Base-by-base conservation (phyloP, 148 eudicot genomes). In the Silene conica region DNA sequence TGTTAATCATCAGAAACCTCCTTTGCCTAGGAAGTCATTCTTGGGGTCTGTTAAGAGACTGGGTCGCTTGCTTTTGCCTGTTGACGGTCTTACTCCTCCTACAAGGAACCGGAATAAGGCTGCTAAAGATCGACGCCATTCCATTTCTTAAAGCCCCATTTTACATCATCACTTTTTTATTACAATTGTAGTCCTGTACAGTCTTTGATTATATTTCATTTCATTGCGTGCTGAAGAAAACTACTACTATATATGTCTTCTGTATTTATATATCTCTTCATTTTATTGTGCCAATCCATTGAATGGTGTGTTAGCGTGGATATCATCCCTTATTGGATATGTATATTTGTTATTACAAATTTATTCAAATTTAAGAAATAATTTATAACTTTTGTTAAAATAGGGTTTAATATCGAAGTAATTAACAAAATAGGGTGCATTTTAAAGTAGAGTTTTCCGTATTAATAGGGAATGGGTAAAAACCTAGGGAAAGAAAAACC, bases 1-100 rank as follows among this genome's bases (percentile, higher is more conserved):
- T 50, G 52, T 54, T 45, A 63, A 18, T 76, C 60, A 80, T 76
- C 74, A 57, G 65, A 90, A 86, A 71, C 91, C 86, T 45, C 87
- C 86, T 56, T 50, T 89, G 83, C 96, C 86, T 16, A 76, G 86
- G 71, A 88, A 88, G 57, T 90, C 96, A 0, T 80, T 90, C 65
- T 80, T 93, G 6, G 78, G 54, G 73, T 84, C 89, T 0, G 82
- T 93, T n/a, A 93, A 86, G 83, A 89, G 77, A 70, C 80, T 93
- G 14, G 93, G 92, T n/a, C 75, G 80, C 70, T 64, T 93, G 60
- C 80, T 88, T 22, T 69, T 84, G 19, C 78, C 79, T 6, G 81
- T 48, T 18, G 87, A 84, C 68, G 85, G 78, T 28, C 34, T 75
- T 12, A 55, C 76, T 8, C 76, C 84, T 62, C 72, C 88, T 41